Evolutionary conservation across 2,329 filamentous ascomycete species (phyloP).

Genomic region (Intubia oerlemansii): DNA sequence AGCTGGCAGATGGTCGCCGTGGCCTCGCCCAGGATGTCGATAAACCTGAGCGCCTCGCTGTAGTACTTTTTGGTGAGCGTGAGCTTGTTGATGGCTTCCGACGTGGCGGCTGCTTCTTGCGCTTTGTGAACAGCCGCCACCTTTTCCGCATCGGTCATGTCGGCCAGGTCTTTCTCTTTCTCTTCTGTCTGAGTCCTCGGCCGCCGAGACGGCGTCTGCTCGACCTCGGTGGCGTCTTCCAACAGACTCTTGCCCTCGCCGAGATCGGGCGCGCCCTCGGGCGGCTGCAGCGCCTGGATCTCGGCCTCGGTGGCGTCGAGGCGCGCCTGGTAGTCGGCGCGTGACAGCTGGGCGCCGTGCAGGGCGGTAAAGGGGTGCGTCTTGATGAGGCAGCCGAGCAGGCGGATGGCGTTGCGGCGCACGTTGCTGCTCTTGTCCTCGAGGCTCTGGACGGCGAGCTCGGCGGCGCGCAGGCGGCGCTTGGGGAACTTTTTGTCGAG

Average conservation of each 20-base stretch:
- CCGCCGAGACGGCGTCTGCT: constrained; percentile 37
- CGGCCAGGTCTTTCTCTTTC: constrained; percentile 19
- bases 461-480: constrained; percentile 66
- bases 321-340: constrained; percentile 67
- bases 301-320: constrained; percentile 69
- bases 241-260: constrained; percentile 51
- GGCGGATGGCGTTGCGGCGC: constrained; percentile 80
- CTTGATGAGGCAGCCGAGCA: constrained; percentile 70
- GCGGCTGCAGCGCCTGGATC: constrained; percentile 60
- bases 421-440: constrained; percentile 99
- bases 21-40: constrained; percentile 70
- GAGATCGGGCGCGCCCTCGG: constrained; percentile 50
- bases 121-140: constrained; percentile 54
- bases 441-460: constrained; percentile 70
- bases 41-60: constrained; percentile 80
- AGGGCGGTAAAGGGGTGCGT: constrained; percentile 88
- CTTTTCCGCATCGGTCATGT: constrained; percentile 64
- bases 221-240: constrained; percentile 72
- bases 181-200: background rate
- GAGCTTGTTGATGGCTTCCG: constrained; percentile 71
- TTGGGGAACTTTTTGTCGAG: constrained; percentile 95
- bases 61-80: constrained; percentile 82
- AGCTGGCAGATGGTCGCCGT: constrained; percentile 69
- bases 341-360: constrained; percentile 69
- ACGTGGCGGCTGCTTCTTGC: constrained; percentile 69